A percentile compares a stretch with the other conserved stretches of the same genome.
phyloP scores from a whole-genome alignment of 148 eudicot genomes.

The Diospyros lotus region DNA sequence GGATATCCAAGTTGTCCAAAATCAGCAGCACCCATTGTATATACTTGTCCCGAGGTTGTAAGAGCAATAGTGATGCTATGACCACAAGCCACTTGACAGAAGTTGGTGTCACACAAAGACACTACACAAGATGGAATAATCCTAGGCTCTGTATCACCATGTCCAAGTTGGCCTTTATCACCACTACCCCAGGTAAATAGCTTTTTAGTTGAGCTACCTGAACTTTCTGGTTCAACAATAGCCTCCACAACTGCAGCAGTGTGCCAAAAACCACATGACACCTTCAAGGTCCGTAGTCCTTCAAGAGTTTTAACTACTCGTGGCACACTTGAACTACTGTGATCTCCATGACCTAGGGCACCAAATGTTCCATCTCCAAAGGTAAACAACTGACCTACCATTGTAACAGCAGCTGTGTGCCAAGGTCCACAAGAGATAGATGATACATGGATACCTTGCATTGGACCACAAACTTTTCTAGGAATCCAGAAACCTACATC shows the following conservation, averaged over 20 bases:
- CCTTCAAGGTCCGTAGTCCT: conserved; percentile 51
- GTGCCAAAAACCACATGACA: conserved; percentile 78
- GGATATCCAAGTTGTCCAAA: conserved; percentile 64
- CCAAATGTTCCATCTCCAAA: conserved; percentile 85
- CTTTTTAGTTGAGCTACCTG: conserved; percentile 44
- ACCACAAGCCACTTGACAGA: conserved; percentile 73
- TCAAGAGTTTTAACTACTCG: conserved; percentile 57
- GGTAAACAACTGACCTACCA: conserved; percentile 61
- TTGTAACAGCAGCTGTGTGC: conserved; percentile 64
- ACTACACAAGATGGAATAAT: conserved; percentile 57
- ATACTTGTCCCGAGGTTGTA: conserved; percentile 64
- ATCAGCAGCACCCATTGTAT: conserved; percentile 68
- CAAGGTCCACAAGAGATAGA: conserved; percentile 76
- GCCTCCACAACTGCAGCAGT: conserved; percentile 70
- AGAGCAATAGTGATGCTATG: conserved; percentile 72
- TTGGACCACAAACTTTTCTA: conserved; percentile 44
- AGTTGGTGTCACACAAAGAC: conserved; percentile 38
- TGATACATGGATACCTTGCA: conserved; percentile 56
- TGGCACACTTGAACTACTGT: conserved; percentile 37
- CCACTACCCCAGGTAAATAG: conserved; percentile 86
- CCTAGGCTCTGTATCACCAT: conserved; percentile 59
- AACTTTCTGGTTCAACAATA: conserved; percentile 36
- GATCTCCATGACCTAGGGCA: conserved; percentile 75
- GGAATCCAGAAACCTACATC: conserved; percentile 59
- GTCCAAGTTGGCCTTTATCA: conserved; percentile 73